Percentiles rank a stretch among this genome's conserved stretches.
Evolutionary conservation across 1,284 basidiomycete species (phyloP).

Genomic region (Cystobasidium sp.): DNA sequence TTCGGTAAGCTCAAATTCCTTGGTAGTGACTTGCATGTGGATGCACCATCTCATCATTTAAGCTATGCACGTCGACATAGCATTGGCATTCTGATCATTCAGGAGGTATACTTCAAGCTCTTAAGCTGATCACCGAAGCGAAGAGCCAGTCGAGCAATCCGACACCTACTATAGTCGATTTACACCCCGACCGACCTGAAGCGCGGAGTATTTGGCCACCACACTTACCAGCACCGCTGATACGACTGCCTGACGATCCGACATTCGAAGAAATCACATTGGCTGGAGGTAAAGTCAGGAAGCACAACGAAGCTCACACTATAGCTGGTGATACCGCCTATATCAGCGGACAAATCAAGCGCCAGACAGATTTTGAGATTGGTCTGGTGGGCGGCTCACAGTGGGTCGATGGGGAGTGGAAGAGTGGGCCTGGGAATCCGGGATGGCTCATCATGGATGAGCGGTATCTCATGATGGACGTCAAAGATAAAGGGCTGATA

Average conservation of each 20-base stretch:
- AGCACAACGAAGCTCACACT: slow-evolving; percentile 66
- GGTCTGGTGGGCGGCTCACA: slow-evolving; percentile 71
- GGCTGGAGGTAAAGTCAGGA: slow-evolving; percentile 66
- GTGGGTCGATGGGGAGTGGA: slow-evolving; percentile 62
- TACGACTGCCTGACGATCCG: slow-evolving; percentile 69
- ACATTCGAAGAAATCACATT: slow-evolving; percentile 68
- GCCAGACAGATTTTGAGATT: slow-evolving; percentile 69
- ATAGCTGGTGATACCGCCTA: slow-evolving; percentile 68
- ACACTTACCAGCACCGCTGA: slow-evolving; percentile 64
- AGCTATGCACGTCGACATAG: background rate
- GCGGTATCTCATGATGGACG: slow-evolving; percentile 74
- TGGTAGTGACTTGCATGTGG: background rate
- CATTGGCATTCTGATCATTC: slow-evolving; percentile 87
- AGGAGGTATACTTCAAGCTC: slow-evolving; percentile 64
- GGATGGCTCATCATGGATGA: slow-evolving; percentile 78
- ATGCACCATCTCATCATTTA: too few species aligned
- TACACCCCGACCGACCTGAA: slow-evolving; percentile 74
- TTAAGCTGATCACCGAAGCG: slow-evolving; percentile 62
- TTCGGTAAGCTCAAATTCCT: slow-evolving; percentile 56
- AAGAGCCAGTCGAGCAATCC: slow-evolving; percentile 44
- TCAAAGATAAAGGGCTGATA: slow-evolving; percentile 75
- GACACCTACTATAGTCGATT: slow-evolving; percentile 65
- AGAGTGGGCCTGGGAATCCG: slow-evolving; percentile 28
- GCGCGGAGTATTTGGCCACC: slow-evolving; percentile 73
- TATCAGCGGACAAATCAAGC: slow-evolving; percentile 77